Evolutionary conservation across 257 asterid species (phyloP), one percentile per base, ranked within the genome.

Genomic region (Penstemon barbatus): DNA sequence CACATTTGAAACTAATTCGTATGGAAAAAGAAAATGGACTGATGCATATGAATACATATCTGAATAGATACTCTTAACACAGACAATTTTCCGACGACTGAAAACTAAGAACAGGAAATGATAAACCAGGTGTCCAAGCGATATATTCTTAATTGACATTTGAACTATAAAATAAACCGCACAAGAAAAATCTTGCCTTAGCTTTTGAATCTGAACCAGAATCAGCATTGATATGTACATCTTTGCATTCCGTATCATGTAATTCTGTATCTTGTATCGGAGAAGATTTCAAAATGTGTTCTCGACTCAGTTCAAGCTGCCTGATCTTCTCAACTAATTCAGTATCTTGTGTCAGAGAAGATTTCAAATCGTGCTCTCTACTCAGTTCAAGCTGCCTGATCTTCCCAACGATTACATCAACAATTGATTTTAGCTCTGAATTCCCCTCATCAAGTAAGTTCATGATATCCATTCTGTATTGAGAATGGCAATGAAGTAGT

Each of bases 371-470:
- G 69, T 73, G 74, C 72, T 75, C 89, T 65, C 74, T 53, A 59
- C 77, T 72, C 43, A 67, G 46, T 54, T 84, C 90, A 49, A 84
- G 79, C 79, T 81, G 86, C 77, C 70, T 77, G 72, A 89, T 74
- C 79, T 85, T 89, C 81, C 84, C 99, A 73, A 83, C 79, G 45
- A 89, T 77, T 74, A 53, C 45, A 25, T 75, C 78, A 56, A 48
- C 66, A 65, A 83, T 75, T 66, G 92, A 84, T 82, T 87, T 80
- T 42, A 91, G 75, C 75, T 87, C 88, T 38, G 79, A 84, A 84
- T 77, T 73, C 50, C 88, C 93, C 80, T 89, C 96, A 40, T 85
- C 96, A 63, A 94, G 94, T 74, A 89, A 65, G 66, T 73, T 80
- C 18, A 55, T 70, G 51, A 94, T 81, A 61, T 80, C 77, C 66